Conservation (phyloP, 208 protist genomes). For the Tritrichomonas musculus region DNA sequence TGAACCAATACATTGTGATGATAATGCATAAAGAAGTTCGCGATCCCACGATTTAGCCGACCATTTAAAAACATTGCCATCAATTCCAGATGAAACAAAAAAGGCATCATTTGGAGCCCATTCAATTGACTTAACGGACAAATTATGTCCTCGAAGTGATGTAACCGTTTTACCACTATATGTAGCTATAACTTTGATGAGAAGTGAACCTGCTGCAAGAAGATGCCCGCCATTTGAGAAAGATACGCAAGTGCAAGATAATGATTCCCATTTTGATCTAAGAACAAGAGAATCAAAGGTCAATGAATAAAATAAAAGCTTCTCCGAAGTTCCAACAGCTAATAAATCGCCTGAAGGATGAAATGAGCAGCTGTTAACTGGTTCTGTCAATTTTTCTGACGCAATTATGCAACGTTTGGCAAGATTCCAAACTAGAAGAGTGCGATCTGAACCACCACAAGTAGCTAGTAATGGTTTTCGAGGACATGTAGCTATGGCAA, state of each 20-base stretch:
- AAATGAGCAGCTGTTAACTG: constrained; percentile 6
- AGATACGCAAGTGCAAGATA: not conserved
- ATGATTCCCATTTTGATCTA: not conserved
- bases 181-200: constrained; percentile 2
- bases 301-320: not conserved
- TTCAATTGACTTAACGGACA: not conserved
- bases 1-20: not conserved
- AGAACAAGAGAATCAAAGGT: not conserved
- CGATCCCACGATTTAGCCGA: not conserved
- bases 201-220: not conserved
- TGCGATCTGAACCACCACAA: not conserved
- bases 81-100: not conserved
- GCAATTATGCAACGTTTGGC: not conserved
- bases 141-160: not conserved
- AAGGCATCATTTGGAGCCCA: not conserved
- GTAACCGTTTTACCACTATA: not conserved
- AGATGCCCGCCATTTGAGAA: constrained; percentile 24
- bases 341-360: constrained; percentile 1
- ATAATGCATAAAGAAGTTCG: not conserved
- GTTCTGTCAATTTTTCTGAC: not conserved
- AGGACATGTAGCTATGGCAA: not conserved
- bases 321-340: not conserved
- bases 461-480: not conserved
- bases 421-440: constrained; percentile 2
- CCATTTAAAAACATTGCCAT: constrained; percentile 5